phyloP scores from a whole-genome alignment of 2,329 filamentous ascomycete genomes.

The Elsinoe batatas region DNA sequence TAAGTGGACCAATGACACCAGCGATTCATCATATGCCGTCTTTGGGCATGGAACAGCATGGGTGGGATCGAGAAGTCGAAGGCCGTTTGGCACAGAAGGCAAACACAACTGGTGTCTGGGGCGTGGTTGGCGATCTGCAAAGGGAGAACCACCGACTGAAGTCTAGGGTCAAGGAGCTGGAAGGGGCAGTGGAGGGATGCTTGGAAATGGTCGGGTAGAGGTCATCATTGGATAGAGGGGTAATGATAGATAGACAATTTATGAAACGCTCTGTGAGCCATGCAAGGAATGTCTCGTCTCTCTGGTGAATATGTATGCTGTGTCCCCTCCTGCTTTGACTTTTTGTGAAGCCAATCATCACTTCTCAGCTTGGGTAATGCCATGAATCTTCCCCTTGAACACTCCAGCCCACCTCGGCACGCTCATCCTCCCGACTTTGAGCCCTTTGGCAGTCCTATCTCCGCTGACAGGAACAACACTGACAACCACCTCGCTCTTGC shows the following conservation, averaged over 20 bases:
- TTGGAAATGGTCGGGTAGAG: constrained; percentile 39
- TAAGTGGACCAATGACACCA: constrained; percentile 13
- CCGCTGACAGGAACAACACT: not conserved
- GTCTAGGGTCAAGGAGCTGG: constrained; percentile 43
- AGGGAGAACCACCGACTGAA: constrained; percentile 47
- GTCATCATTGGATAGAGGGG: not conserved
- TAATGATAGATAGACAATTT: constrained; percentile 5
- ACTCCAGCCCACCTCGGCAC: not conserved
- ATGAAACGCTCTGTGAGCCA: constrained; percentile 3
- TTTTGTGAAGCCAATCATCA: not conserved
- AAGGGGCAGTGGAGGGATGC: constrained; percentile 46
- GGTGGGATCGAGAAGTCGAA: constrained; percentile 6
- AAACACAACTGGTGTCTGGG: constrained; percentile 37
- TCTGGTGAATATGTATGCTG: not conserved
- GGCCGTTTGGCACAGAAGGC: constrained; percentile 13
- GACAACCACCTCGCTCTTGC: not conserved
- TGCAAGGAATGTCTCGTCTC: not conserved
- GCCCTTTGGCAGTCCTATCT: not conserved
- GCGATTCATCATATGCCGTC: constrained; percentile 28
- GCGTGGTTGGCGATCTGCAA: constrained; percentile 41
- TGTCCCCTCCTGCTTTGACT: not conserved
- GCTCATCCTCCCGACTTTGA: not conserved
- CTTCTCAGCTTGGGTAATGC: not conserved
- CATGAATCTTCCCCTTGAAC: not conserved
- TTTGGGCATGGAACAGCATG: constrained; percentile 25